phyloP scores from a whole-genome alignment of 176 grass and related monocot genomes.

The Microstegium vimineum region DNA sequence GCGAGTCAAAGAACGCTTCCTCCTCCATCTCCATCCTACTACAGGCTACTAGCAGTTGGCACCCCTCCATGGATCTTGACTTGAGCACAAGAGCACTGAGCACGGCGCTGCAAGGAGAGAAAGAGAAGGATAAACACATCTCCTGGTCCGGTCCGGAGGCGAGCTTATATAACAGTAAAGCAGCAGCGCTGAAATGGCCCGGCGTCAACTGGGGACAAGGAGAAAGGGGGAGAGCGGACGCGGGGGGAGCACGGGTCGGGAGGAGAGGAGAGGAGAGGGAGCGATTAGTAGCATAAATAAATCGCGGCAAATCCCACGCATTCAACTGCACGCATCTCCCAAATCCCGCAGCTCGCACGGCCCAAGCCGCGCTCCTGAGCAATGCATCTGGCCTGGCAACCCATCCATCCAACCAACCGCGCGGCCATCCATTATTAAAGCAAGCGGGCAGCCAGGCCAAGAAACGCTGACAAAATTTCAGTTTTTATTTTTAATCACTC shows the following conservation, averaged over 20 bases:
- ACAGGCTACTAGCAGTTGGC: conserved; percentile 13
- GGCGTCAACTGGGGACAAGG: conserved; percentile 17
- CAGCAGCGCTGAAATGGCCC: conserved; percentile 33
- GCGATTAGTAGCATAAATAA: conserved; percentile 33
- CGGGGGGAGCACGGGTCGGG: conserved; percentile 7
- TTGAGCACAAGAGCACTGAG: background rate
- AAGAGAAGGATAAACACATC: conserved; percentile 16
- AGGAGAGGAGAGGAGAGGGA: no score
- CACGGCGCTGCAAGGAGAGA: conserved; percentile 21
- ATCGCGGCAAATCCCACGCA: conserved; percentile 41
- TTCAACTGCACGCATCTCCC: conserved; percentile 42
- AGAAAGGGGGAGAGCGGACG: conserved; percentile 26
- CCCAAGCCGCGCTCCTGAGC: conserved; percentile 25
- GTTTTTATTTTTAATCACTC: no score
- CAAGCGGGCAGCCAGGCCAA: conserved; percentile 20
- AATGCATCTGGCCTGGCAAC: conserved; percentile 45
- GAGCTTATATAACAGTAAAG: conserved; percentile 58
- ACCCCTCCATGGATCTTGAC: conserved; percentile 39
- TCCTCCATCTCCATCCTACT: conserved; percentile 42
- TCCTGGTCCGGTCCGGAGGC: background rate
- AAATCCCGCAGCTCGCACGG: conserved; percentile 38
- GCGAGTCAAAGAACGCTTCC: conserved; percentile 45
- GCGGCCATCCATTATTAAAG: conserved; percentile 37
- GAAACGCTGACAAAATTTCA: conserved; percentile 12
- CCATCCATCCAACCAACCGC: conserved; percentile 28